Conservation (phyloP, 768 basidiomycete genomes). For the Obba rivulosa region DNA sequence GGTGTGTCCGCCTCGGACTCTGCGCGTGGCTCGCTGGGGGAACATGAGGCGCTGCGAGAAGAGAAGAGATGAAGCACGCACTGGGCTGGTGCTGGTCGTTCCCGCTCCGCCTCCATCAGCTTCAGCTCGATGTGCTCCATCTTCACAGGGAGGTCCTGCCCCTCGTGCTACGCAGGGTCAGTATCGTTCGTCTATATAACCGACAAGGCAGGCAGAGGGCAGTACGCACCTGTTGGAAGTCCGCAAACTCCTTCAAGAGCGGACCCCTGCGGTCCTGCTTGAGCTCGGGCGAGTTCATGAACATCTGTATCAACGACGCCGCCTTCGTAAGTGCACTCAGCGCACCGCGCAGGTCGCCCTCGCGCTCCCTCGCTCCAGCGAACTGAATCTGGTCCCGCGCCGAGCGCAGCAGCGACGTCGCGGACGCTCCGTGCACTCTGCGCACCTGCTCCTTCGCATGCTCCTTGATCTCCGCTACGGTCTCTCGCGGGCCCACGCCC, state of each 20-base stretch:
- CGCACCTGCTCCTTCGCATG: conserved; percentile 42
- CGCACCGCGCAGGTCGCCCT: conserved; percentile 58
- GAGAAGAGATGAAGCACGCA: conserved; percentile 12
- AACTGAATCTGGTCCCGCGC: conserved; percentile 52
- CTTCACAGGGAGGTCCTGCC: conserved; percentile 31
- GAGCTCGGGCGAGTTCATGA: conserved; percentile 59
- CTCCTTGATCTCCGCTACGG: conserved; percentile 43
- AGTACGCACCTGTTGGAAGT: conserved; percentile 57
- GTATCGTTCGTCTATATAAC: conserved; percentile 1
- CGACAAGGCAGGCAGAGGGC: not conserved
- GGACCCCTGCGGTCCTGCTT: conserved; percentile 46
- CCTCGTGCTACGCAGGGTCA: conserved; percentile 30
- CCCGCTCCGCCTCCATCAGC: conserved; percentile 41
- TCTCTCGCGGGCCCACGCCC: conserved; percentile 14
- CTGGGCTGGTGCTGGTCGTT: conserved; percentile 18
- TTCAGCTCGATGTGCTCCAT: conserved; percentile 41
- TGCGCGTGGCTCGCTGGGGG: conserved; percentile 7
- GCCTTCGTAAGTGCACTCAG: conserved; percentile 57
- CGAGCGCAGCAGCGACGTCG: conserved; percentile 53
- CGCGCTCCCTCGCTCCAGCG: conserved; percentile 48
- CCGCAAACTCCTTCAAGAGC: conserved; percentile 56
- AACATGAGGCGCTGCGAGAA: not conserved
- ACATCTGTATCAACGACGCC: conserved; percentile 50
- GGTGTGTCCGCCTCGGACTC: conserved; percentile 4
- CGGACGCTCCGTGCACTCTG: conserved; percentile 52